Base-by-base conservation (phyloP, 768 basidiomycete species). In the Stropharia rugosoannulata region DNA sequence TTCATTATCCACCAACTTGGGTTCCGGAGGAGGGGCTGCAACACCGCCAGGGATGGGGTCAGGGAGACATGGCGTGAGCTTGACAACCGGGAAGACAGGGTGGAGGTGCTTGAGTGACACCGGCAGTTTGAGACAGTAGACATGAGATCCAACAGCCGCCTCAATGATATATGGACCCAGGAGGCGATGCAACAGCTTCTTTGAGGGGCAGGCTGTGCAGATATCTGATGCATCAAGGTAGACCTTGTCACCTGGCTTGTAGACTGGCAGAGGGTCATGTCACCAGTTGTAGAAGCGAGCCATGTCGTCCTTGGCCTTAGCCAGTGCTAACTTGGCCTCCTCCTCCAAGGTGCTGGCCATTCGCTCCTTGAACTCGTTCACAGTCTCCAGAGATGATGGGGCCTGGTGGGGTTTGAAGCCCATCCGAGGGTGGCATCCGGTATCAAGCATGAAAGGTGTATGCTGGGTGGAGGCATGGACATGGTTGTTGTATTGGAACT, bases 391-490 rank as follows among this genome's bases (percentile, higher is more conserved):
- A 19, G 56, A 44, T 13, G 62, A 45, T 13, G 19, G 10, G 1
- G 15, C 19, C 47, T 54, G 50, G 12, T 22, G 22, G 4, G 65
- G 49, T 9, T 64, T 40, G 10, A 63, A 51, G 15, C 50, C 43
- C 36, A 51, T 51, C 18, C 57, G 46, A 1, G 69, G 69, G 41
- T 72, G 56, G 18, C 61, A 64, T n/a, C 73, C 69, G 25, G 66
- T 60, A 54, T 71, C 69, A 1, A 66, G 43, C 22, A 64, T 66
- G 60, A 73, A 72, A 2, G 68, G 71, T 1, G 54, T 44, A 1
- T 36, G 9, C 22, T 63, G 57, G 10, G 65, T 73, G 5, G 68
- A 49, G 6, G 49, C 16, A 8, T 57, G 56, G 25, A 37, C 45
- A 39, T 39, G 38, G 22, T 22, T 22, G 22, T 22, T 22, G 22